These are phyloP conservation scores for Desmodesmus armatus DNA, from an alignment of 139 green algal species.

Conservation along the genomic window DNA sequence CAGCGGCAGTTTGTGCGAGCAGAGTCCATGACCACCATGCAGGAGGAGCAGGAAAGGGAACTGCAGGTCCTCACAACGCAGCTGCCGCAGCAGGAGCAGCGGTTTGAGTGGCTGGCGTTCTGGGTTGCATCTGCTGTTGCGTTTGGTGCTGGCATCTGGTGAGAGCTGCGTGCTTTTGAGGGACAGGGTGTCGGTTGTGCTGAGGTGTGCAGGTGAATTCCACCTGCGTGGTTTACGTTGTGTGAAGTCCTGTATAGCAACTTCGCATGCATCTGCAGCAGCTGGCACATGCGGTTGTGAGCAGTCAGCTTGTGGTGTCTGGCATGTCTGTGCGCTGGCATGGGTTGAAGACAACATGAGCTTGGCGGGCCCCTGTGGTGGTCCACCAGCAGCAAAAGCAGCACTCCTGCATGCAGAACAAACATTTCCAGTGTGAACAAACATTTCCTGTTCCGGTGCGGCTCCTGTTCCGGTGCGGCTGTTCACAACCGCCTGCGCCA, in stretches of 20 bases:
- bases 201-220: too few species aligned
- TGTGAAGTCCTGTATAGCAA: too few species aligned
- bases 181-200: too few species aligned
- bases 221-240: too few species aligned
- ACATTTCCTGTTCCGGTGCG: too few species aligned
- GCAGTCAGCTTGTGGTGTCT: too few species aligned
- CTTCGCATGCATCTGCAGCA: too few species aligned
- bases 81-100: slow-evolving; percentile 51
- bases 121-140: slow-evolving; percentile 73
- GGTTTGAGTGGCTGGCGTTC: slow-evolving; percentile 57
- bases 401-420: background rate
- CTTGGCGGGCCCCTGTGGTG: too few species aligned
- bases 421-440: background rate
- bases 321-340: background rate
- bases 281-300: background rate
- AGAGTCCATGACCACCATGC: slow-evolving; percentile 35
- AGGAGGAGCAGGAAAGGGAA: slow-evolving; percentile 60
- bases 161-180: slow-evolving; percentile 36
- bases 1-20: slow-evolving; percentile 1
- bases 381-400: too few species aligned
- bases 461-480: too few species aligned
- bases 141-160: slow-evolving; percentile 82
- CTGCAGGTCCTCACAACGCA: slow-evolving; percentile 43
- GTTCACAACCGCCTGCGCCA: background rate
- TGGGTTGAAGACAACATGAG: background rate